phyloP scores from a whole-genome alignment of 2,329 filamentous ascomycete species.

The Botryotinia calthae region DNA sequence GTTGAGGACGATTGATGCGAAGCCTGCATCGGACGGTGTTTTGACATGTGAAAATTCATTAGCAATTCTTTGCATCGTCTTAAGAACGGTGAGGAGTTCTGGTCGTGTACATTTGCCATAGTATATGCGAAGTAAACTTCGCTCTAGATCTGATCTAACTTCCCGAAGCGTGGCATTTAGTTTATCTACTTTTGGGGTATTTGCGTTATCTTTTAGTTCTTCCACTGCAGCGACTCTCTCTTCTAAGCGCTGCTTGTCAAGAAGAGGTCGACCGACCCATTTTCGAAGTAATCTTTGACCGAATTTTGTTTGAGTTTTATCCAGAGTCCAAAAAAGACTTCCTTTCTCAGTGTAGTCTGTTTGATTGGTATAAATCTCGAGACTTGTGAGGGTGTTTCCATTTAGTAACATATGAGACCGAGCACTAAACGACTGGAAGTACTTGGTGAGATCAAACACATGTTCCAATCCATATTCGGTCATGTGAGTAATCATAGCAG shows the following conservation, averaged over 20 bases:
- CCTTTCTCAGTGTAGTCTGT: constrained; percentile 83
- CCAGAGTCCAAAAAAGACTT: constrained; percentile 91
- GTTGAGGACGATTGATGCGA: constrained; percentile 66
- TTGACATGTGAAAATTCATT: constrained; percentile 71
- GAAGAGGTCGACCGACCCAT: constrained; percentile 88
- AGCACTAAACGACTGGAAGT: constrained; percentile 94
- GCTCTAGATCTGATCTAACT: constrained; percentile 81
- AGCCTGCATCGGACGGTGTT: constrained; percentile 64
- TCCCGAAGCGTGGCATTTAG: constrained; percentile 68
- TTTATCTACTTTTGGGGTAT: constrained; percentile 67
- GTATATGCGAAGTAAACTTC: constrained; percentile 91
- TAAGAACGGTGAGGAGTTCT: constrained; percentile 80
- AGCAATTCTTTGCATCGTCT: constrained; percentile 79
- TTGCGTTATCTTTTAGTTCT: constrained; percentile 71
- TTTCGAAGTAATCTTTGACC: constrained; percentile 85
- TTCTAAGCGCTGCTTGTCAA: constrained; percentile 72
- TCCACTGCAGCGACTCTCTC: constrained; percentile 81
- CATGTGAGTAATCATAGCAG: constrained; percentile 92
- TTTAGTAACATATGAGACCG: constrained; percentile 94
- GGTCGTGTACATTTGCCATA: constrained; percentile 93
- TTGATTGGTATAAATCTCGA: constrained; percentile 94
- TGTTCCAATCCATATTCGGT: constrained; percentile 91
- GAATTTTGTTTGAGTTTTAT: constrained; percentile 87
- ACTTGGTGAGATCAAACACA: constrained; percentile 93
- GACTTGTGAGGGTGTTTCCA: constrained; percentile 87